Conservation (phyloP, 352 stramenopile genomes). For the Achlya hypogyna region DNA sequence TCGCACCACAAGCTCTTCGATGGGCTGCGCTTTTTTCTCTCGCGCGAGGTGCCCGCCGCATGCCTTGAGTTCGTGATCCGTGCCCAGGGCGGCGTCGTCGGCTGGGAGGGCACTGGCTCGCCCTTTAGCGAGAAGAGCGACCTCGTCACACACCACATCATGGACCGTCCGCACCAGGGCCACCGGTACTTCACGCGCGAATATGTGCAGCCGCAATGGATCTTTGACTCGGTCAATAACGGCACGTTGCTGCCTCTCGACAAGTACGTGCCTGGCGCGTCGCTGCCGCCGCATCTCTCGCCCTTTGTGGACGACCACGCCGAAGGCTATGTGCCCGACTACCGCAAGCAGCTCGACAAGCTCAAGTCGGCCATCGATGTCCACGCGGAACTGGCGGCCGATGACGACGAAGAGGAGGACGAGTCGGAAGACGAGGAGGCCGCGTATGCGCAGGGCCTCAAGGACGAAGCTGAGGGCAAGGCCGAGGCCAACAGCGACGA, state of each 20-base stretch:
- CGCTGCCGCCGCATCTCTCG: conserved; percentile 86
- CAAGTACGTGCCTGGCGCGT: conserved; percentile 88
- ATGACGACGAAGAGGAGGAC: conserved; percentile 31
- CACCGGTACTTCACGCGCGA: conserved; percentile 88
- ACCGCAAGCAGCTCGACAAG: conserved; percentile 86
- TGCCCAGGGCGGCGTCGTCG: conserved; percentile 90
- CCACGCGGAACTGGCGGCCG: conserved; percentile 45
- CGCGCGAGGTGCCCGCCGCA: conserved; percentile 90
- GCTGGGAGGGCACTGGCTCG: conserved; percentile 92
- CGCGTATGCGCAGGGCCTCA: conserved; percentile 63
- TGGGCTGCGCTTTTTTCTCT: conserved; percentile 86
- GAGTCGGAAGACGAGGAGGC: conserved; percentile 61
- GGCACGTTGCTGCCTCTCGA: conserved; percentile 88
- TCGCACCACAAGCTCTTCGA: conserved; percentile 73
- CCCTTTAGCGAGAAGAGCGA: conserved; percentile 86
- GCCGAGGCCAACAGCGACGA: conserved; percentile 24
- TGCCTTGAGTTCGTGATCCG: conserved; percentile 95
- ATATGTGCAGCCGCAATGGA: conserved; percentile 99
- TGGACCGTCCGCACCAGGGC: conserved; percentile 89
- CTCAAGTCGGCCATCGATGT: conserved; percentile 76
- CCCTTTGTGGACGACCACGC: conserved; percentile 97
- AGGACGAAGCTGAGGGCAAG: conserved; percentile 62
- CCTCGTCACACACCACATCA: conserved; percentile 96
- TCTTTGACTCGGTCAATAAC: conserved; percentile 98
- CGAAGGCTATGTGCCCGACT: conserved; percentile 96